Base-by-base conservation (phyloP, 2,329 filamentous ascomycete genomes). In the Esteya vermicola region DNA sequence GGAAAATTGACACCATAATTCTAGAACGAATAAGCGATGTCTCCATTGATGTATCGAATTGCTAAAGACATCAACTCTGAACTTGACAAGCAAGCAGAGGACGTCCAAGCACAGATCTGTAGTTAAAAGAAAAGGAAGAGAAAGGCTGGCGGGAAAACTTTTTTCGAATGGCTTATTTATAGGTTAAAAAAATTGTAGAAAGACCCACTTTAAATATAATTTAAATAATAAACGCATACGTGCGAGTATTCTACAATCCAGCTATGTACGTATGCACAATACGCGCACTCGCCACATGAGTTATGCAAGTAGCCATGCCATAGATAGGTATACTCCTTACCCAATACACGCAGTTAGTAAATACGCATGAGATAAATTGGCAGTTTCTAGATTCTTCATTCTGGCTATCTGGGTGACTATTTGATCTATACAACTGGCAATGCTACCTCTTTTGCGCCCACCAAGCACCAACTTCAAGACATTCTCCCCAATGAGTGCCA, bases 41-140 rank as follows among this genome's bases (percentile, higher is more conserved):
- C 79, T 86, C 82, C 82, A 78, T 85, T 49, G 60, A 56, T 65
- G 72, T 76, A 85, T 84, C 82, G 83, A 89, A 75, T 78, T 89
- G 83, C 76, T 70, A 56, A 75, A 82, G 72, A 63, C 72, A 70
- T 88, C 83, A 62, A 89, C 84, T 63, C 78, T 72, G 68, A 71
- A 72, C 65, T 67, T 66, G 65, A 28, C 57, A 37, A 26, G 53
- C 57, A 52, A 68, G 70, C 64, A 81, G 72, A 61, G 81, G 84
- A 89, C 65, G 65, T 64, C 75, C 78, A 75, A 72, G 78, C 85
- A 93, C 86, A 93, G 78, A 81, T 86, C 81, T 77, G 68, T 75
- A 66, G 62, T 66, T 49, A 51, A 54, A 54, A 52, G 51, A 25
- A 16, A 8, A 16, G 51, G 45, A 18, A 38, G 25, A 56, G 57